A percentile compares a stretch with the other conserved stretches of the same genome.
Evolutionary conservation across 371 early-diverging fungal genomes (phyloP).

Genomic region (Thermomucor indicae-seudaticae): DNA sequence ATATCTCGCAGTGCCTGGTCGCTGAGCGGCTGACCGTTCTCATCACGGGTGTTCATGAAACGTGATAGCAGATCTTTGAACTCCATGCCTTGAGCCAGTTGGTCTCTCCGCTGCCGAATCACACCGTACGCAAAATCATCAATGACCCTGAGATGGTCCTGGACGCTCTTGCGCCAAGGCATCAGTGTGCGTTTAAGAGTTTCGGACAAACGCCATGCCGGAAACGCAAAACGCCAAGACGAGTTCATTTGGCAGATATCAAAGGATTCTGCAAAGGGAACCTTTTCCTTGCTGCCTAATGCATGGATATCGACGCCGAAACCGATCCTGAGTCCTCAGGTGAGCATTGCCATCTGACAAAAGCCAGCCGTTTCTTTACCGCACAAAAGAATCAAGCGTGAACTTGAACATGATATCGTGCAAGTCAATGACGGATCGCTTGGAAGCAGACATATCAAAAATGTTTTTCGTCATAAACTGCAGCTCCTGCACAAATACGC

Average conservation of each 20-base stretch:
- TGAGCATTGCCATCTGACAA: background rate
- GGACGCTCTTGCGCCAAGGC: slow-evolving; percentile 36
- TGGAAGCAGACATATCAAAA: slow-evolving; percentile 27
- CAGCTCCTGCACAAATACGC: slow-evolving; percentile 35
- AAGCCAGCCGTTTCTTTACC: slow-evolving; percentile 17
- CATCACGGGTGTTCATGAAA: slow-evolving; percentile 56
- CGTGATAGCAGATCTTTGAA: slow-evolving; percentile 56
- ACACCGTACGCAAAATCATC: slow-evolving; percentile 47
- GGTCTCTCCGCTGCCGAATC: slow-evolving; percentile 33
- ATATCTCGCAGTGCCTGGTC: slow-evolving; percentile 60
- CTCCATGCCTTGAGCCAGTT: slow-evolving; percentile 36
- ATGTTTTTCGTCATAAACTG: slow-evolving; percentile 16
- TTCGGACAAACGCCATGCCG: slow-evolving; percentile 50
- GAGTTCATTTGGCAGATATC: slow-evolving; percentile 40
- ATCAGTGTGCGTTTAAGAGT: slow-evolving; percentile 9
- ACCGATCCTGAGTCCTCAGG: slow-evolving; percentile 25
- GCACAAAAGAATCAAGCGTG: slow-evolving; percentile 57
- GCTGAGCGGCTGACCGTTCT: slow-evolving; percentile 43
- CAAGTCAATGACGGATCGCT: slow-evolving; percentile 43
- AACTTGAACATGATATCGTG: slow-evolving; percentile 56
- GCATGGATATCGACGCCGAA: slow-evolving; percentile 45
- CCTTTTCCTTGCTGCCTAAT: slow-evolving; percentile 18
- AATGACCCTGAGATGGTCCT: slow-evolving; percentile 37
- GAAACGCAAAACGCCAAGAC: slow-evolving; percentile 44
- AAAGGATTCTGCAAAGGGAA: slow-evolving; percentile 50